Evolutionary conservation across 2,329 filamentous ascomycete species (phyloP), one percentile per base, ranked within the genome.

Genomic region (Xylariomycetidae sp.): DNA sequence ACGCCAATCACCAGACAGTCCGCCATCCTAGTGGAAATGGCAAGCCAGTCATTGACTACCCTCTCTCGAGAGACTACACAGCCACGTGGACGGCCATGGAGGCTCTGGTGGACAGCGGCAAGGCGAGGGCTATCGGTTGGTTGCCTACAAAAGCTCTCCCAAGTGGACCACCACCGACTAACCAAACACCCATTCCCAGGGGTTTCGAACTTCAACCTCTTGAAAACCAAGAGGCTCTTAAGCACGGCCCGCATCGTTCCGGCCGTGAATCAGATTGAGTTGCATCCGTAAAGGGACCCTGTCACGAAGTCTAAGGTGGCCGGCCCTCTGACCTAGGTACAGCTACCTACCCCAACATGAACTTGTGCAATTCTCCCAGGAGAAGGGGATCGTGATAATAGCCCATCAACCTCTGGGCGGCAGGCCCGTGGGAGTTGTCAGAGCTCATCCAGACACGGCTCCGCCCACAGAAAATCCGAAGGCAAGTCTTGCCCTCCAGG

Each of bases 141-240:
- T n/a, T n/a, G 17, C 29, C 19, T 19, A n/a, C 10, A 18, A 19
- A 13, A 22, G 27, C n/a, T 10, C 29, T 6, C 7, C 7, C 25
- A 16, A 32, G 14, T 67, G 67, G 30, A 67, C 13, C 25, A 31
- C 17, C 22, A 32, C 25, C 32, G 22, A 31, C 34, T n/a, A 26
- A 31, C 15, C 24, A 13, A 20, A 32, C 19, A 42, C 26, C 25
- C 16, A 39, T 10, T 24, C 24, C 17, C 16, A 13, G 35, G 35
- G 13, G 16, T 41, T 25, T 43, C 40, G 18, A 38, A 38, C 24
- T 43, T 40, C 33, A 38, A 38, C 19, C 24, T 39, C n/a, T 28
- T 40, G 18, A 43, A 40, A 27, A 8, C 8, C 22, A 23, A 9
- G 8, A n/a, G 22, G n/a, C 31, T 38, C 14, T 17, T 40, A 14